These are phyloP conservation scores for Camelina hispida DNA, from an alignment of 345 rosid species.

Conservation along the genomic window DNA sequence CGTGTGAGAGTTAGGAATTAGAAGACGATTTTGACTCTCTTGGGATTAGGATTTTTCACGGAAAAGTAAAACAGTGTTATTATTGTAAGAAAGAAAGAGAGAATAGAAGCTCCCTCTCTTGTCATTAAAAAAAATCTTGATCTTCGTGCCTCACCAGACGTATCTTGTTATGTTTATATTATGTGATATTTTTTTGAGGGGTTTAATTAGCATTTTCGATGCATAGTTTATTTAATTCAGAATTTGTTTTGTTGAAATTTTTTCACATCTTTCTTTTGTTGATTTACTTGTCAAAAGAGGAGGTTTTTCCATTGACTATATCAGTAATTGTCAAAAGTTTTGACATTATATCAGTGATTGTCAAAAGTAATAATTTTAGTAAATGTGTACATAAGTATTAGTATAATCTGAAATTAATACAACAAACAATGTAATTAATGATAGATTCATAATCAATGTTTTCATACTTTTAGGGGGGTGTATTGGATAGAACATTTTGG, in stretches of 20 bases:
- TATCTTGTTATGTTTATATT: background rate
- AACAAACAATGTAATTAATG: background rate
- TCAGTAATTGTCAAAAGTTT: constrained; percentile 1
- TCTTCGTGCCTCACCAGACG: constrained; percentile 31
- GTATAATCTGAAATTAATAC: background rate
- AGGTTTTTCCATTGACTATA: background rate
- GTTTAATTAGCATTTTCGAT: constrained; percentile 21
- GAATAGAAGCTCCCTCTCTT: constrained; percentile 45
- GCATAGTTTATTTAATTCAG: background rate
- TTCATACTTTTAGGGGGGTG: background rate
- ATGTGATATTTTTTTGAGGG: background rate
- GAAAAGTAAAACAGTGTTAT: constrained; percentile 4
- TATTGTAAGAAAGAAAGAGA: constrained; percentile 31
- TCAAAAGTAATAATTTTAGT: too few relatives aligned
- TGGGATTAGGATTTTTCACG: constrained; percentile 35
- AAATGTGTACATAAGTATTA: background rate
- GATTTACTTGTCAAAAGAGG: background rate
- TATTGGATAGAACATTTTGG: too few relatives aligned
- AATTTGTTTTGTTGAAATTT: background rate
- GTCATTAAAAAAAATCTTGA: constrained; percentile 9
- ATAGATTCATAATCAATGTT: background rate
- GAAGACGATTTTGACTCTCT: constrained; percentile 40
- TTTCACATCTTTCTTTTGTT: background rate
- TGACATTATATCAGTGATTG: background rate
- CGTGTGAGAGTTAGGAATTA: constrained; percentile 41